Evolutionary conservation across 345 rosid species (phyloP).

Genomic region (Kandelia obovata): DNA sequence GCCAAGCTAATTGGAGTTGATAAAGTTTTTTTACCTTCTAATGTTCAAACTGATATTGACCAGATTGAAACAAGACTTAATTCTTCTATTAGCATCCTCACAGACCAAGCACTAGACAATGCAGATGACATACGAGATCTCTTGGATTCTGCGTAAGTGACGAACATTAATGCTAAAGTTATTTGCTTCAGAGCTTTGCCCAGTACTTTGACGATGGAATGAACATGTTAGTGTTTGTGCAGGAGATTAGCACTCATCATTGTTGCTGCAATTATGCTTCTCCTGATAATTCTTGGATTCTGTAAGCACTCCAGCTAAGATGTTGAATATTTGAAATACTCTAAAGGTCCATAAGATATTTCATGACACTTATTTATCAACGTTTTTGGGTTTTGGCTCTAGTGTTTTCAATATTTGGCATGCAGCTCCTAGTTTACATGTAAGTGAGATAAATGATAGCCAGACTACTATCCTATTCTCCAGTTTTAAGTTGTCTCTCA

Average conservation of each 20-base stretch:
- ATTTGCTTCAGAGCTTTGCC: not conserved
- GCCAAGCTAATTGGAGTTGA: constrained; percentile 71
- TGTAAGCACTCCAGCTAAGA: constrained; percentile 41
- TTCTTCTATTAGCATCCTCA: constrained; percentile 52
- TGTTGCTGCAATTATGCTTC: constrained; percentile 71
- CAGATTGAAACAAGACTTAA: constrained; percentile 54
- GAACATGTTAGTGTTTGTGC: constrained; percentile 21
- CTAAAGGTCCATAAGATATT: not conserved
- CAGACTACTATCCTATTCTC: not conserved
- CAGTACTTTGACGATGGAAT: not conserved
- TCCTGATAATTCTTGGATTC: constrained; percentile 70
- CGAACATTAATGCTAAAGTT: not conserved
- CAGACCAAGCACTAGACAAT: constrained; percentile 50
- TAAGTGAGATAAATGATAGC: constrained; percentile 34
- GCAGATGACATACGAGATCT: constrained; percentile 56
- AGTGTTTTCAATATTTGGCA: constrained; percentile 75
- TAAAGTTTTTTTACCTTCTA: constrained; percentile 64
- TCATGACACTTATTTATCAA: not conserved
- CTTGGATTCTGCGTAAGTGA: constrained; percentile 65
- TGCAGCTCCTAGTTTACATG: constrained; percentile 78
- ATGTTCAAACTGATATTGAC: constrained; percentile 85
- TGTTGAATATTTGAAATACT: not conserved
- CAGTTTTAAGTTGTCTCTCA: not conserved
- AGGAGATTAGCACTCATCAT: constrained; percentile 71
- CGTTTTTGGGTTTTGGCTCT: constrained; percentile 17